Base-by-base conservation (phyloP, 2,329 filamentous ascomycete genomes). In the Endoconidiophora laricicola region DNA sequence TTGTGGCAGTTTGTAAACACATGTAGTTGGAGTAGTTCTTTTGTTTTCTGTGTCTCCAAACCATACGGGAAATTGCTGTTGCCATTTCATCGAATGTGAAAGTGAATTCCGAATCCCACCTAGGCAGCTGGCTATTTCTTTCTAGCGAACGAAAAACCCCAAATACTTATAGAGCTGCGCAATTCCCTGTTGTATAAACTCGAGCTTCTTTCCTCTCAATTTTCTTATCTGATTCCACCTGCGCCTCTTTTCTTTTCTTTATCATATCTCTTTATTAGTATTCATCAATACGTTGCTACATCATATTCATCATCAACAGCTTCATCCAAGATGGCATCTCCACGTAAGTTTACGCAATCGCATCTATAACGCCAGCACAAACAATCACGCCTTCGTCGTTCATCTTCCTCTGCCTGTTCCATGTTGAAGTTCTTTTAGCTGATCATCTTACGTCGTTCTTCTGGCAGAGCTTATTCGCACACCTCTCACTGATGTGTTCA, bases 381-480 rank as follows among this genome's bases (percentile, higher is more conserved):
- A 94, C 66, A 90, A 98, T 69, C 91, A 91, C 53, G 74, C 96
- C 63, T 72, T 96, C 61, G 81, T 96, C 55, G 91, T 91, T 60
- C 91, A 91, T 66, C 96, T 98, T 91, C 96, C 96, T 74, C 90
- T 96, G 56, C 90, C 91, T 51, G 90, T 91, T 44, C 9, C 10
- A 44, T 24, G 2, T n/a, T 23, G 14, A 44, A 24, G n/a, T 18
- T 22, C 29, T 44, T n/a, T 22, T 9, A 39, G 10, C 38, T 12
- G 14, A 14, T 6, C 6, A 33, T 4, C 23, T 42, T 14, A 9
- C 36, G 16, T 36, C 23, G 46, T 42, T 26, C 42, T 42, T 29
- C 42, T 3, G 3, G 9, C 23, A 53, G 51, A 53, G 44, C 51
- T 50, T 72, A 82, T 98, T 67, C 85, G 85, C 62, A 98, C 91